Evolutionary conservation across 176 grass and related monocot species (phyloP), one percentile per base, ranked within the genome.

Genomic region (Phoenix roebelenii): DNA sequence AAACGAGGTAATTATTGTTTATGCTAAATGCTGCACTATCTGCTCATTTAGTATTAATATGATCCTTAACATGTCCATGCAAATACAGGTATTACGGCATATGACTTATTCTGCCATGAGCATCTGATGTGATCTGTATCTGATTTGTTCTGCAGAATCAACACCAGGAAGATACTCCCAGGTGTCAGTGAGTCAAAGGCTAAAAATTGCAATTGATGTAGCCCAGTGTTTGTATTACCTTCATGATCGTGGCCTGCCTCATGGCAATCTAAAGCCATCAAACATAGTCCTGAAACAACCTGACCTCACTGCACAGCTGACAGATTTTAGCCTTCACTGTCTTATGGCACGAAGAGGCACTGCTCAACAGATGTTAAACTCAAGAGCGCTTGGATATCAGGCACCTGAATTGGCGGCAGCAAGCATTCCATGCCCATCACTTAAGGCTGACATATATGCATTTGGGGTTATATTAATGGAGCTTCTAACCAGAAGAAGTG

Each of bases 101-200:
- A 10, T 10, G 32, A 39, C 32, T 39, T 39, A 10, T 39, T 39
- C 32, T 39, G 32, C 5, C 32, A 10, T 39, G 3, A 4, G 26
- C 5, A 14, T 28, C 10, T 54, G 9, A 28, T 18, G 15, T 50
- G 52, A 22, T 66, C 16, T 22, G 50, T 77, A 4, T 85, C 35
- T 22, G 32, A 39, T 39, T 39, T 39, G 32, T 39, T 39, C 32
- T 69, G 51, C 66, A 98, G 93, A 98, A 69, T 97, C 93, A 0
- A 92, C 93, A 75, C 87, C 93, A 39, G 85, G 93, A 85, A 82
- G 93, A 63, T 92, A 92, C 67, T 98, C 87, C 4, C 81, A 82
- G 39, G 64, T 98, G 23, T 92, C 87, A 52, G 93, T 89, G 28
- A 67, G 48, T 22, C 93, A 92, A 61, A 73, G 87, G 35, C 68